Base-by-base conservation (phyloP, 148 eudicot species). In the Spergularia bocconei region DNA sequence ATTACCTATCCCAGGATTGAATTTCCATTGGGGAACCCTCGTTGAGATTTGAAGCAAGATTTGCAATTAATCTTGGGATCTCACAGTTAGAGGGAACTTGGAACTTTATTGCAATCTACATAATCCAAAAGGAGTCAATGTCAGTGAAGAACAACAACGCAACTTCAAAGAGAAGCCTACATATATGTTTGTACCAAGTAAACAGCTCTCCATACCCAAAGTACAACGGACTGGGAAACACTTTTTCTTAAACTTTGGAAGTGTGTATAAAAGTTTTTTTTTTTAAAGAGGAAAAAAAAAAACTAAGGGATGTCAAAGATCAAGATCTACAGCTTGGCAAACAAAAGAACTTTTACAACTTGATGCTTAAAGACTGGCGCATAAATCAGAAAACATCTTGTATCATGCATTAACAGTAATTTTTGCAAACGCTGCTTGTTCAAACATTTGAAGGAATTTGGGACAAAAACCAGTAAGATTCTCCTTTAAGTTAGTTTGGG, bases 1-100 rank as follows among this genome's bases (percentile, higher is more conserved):
- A 69, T 78, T 57, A 96, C 99, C 97, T 96, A 78, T 89, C 97
- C 92, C 97, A 96, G 76, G 97, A 90, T 74, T 89, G 90, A 85
- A 96, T 52, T 29, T 78, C 79, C 99, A 96, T 88, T 76, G 86
- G 90, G 58, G 93, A 89, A 72, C 89, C 91, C 23, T 82, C 78
- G 75, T 86, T 85, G 77, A 96, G 96, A 57, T 78, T 86, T 78
- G 97, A 87, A 77, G 85, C 88, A 79, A 96, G 88, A 86, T 82
- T 92, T 65, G 97, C 89, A 81, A 96, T 84, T 72, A 92, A 63
- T 44, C 86, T 86, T 6, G 94, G 93, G 69, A 92, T 80, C 85
- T 92, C 98, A 82, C 93, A 91, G 29, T 77, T 76, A 5, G 91
- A 65, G 25, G 99, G 97, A 67, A 95, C 82, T 77, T 88, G 93